Base-by-base conservation (phyloP, 73 alveolate species). In the Uronychia binucleata region DNA sequence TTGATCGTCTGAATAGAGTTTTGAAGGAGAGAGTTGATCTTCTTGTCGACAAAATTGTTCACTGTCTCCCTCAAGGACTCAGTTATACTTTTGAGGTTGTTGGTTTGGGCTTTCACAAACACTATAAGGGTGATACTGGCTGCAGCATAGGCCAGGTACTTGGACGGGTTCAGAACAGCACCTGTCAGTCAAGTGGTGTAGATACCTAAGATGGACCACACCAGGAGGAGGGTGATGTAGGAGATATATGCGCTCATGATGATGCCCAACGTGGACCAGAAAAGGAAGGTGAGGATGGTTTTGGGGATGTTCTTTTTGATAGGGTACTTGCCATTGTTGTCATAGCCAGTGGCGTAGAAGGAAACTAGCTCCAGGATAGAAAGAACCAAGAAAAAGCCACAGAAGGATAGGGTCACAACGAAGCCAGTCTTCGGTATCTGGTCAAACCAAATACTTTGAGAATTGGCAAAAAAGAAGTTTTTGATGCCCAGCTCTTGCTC, bases 121-220 rank as follows among this genome's bases (percentile, higher is more conserved):
- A n/a, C 78, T 19, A 80, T 5, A 46, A 58, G 1, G 1, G 75
- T 57, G 5, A 35, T 30, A 57, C 59, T 13, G 1, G 59, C 87
- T 26, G 87, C 19, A 1, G 87, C 87, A 28, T 32, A 30, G 13
- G 87, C 79, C 27, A 80, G 34, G 33, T 46, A 80, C 59, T 57
- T 80, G 1, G 31, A 1, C 28, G 87, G 87, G 30, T 80, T 80
- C 30, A 80, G 57, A 5, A 80, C 75, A 46, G 87, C 75, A 0
- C 87, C n/a, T n/a, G n/a, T n/a, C n/a, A n/a, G n/a, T n/a, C n/a
- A n/a, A n/a, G n/a, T n/a, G n/a, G n/a, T n/a, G n/a, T n/a, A n/a
- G n/a, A n/a, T n/a, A n/a, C n/a, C 79, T n/a, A 80, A 30, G n/a
- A 80, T 80, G 14, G 78, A 80, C 87, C 87, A 80, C 1, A 80